Conservation (phyloP, 495 filamentous ascomycete genomes). For the Baudoinia panamericana region DNA sequence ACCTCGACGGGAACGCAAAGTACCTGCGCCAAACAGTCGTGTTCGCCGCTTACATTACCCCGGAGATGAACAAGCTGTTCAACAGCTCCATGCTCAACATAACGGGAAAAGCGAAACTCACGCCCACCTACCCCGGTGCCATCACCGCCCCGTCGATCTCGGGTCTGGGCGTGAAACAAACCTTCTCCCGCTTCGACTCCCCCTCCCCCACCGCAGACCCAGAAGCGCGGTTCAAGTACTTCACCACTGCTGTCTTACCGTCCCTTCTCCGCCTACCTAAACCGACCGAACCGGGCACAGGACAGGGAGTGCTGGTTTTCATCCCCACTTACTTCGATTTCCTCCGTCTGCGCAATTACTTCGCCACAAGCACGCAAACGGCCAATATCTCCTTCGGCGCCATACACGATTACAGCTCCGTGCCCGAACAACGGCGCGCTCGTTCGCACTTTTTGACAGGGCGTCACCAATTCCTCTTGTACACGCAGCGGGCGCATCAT, state of each 20-base stretch:
- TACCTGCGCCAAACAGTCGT: slow-evolving; percentile 75
- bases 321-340: slow-evolving; percentile 90
- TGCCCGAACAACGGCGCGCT: slow-evolving; percentile 64
- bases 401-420: slow-evolving; percentile 75
- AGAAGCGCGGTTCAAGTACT: slow-evolving; percentile 83
- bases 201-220: slow-evolving; percentile 56
- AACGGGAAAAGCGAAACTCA: slow-evolving; percentile 60
- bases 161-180: slow-evolving; percentile 59
- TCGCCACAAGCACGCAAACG: slow-evolving; percentile 57
- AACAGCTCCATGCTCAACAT: slow-evolving; percentile 66
- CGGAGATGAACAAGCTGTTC: slow-evolving; percentile 72
- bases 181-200: slow-evolving; percentile 78
- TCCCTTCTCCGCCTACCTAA: slow-evolving; percentile 46
- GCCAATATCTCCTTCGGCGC: slow-evolving; percentile 63
- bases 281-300: slow-evolving; percentile 31
- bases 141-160: slow-evolving; percentile 48
- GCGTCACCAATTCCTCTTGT: slow-evolving; percentile 68
- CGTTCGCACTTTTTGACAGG: slow-evolving; percentile 77
- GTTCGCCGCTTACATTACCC: slow-evolving; percentile 68
- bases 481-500: slow-evolving; percentile 88
- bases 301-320: slow-evolving; percentile 66
- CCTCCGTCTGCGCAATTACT: slow-evolving; percentile 79
- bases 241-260: slow-evolving; percentile 66
- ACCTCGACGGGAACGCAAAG: slow-evolving; percentile 70
- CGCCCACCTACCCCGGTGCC: slow-evolving; percentile 40